Conservation (phyloP, 2,329 filamentous ascomycete species). For the Pseudopithomyces chartarum region DNA sequence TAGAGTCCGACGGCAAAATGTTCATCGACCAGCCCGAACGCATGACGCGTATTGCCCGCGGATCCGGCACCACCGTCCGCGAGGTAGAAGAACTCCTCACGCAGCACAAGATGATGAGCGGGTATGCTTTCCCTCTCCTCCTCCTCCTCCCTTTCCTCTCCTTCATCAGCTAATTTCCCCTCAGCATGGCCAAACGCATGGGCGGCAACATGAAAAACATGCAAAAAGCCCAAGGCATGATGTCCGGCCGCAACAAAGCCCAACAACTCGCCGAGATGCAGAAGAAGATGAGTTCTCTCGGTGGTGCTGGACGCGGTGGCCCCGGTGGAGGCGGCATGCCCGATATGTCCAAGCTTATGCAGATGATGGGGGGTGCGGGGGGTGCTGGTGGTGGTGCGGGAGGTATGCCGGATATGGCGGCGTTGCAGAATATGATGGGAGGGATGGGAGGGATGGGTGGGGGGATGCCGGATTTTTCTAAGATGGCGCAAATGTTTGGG, state of each 20-base stretch:
- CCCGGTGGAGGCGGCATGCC: constrained; percentile 67
- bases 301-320: constrained; percentile 65
- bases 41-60: constrained; percentile 89
- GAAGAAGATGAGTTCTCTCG: constrained; percentile 88
- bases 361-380: constrained; percentile 47
- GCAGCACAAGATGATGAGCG: constrained; percentile 91
- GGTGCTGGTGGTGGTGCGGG: constrained; percentile 36
- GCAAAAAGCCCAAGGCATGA: constrained; percentile 87
- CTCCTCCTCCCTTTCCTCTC: not conserved
- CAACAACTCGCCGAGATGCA: constrained; percentile 98
- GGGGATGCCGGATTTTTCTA: constrained; percentile 21
- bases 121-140: not conserved
- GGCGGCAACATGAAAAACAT: constrained; percentile 98
- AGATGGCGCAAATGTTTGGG: constrained; percentile 48
- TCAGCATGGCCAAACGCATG: constrained; percentile 98
- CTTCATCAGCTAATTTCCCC: constrained; percentile 37
- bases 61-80: constrained; percentile 85
- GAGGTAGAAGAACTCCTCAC: constrained; percentile 98
- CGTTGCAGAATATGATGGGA: constrained; percentile 54
- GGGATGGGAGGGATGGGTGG: constrained; percentile 42
- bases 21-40: constrained; percentile 90
- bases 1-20: constrained; percentile 93
- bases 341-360: constrained; percentile 62
- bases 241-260: constrained; percentile 88
- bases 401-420: constrained; percentile 45